Base-by-base conservation (phyloP, 2,329 filamentous ascomycete genomes). In the Delphinella strobiligena region DNA sequence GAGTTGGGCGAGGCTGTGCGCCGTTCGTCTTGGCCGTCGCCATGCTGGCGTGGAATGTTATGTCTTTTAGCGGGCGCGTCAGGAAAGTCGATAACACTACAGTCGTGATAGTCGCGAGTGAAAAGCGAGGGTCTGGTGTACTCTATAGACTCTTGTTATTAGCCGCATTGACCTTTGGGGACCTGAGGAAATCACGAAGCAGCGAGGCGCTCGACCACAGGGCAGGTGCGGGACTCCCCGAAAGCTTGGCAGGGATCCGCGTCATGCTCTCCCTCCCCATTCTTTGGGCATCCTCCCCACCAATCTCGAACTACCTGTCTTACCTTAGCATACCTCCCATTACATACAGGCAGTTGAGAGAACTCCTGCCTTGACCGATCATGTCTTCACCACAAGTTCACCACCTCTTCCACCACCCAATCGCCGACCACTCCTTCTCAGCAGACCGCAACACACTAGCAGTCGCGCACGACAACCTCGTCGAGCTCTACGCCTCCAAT, bases 341-440 rank as follows among this genome's bases (percentile, higher is more conserved):
- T 19, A 34, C 16, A 32, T 37, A 38, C n/a, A 75, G 83, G 74
- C 91, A 95, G 91, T 96, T 81, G 91, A 96, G 91, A 93, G 86
- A 76, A 33, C 85, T 93, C 86, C 85, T 91, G 86, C 83, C 51
- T 27, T 80, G 71, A 67, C 37, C 36, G 42, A 72, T 38, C 44
- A 96, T 96, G 89, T 71, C 84, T 40, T 62, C 80, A 44, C 85
- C 88, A 49, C 85, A 96, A 72, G 83, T 93, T 43, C 86, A 96
- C 66, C 88, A 96, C 58, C 81, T 98, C 50, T 98, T 98, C 69
- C 87, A 96, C 68, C 78, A 82, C 52, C 87, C 89, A 46, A 95
- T 98, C 58, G 85, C 86, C 50, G 91, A 98, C 70, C 91, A 98
- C 65, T 95, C 89, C 42, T 98, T 98, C 75, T 94, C 88, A 49